phyloP scores from a whole-genome alignment of 345 rosid species.

The Sonneratia alba region DNA sequence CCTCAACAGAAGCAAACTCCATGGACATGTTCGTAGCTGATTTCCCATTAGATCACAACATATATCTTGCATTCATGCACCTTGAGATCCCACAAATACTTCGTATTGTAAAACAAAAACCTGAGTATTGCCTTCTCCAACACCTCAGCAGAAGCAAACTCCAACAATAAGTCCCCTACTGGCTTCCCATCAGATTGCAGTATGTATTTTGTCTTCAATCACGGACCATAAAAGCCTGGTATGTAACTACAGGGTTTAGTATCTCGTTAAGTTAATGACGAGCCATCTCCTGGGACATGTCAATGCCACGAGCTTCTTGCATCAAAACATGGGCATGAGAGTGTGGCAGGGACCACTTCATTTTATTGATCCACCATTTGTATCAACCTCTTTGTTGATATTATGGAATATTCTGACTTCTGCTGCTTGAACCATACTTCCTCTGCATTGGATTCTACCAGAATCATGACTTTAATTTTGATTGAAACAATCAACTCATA shows the following conservation, averaged over 20 bases:
- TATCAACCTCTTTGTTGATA: not conserved
- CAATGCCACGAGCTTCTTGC: not conserved
- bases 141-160: not conserved
- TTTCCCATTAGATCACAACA: not conserved
- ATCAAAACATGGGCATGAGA: not conserved
- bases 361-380: not conserved
- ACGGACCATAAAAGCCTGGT: not conserved
- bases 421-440: too few relatives aligned
- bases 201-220: not conserved
- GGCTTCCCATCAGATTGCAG: not conserved
- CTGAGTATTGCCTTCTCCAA: too few relatives aligned
- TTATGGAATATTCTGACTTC: not conserved
- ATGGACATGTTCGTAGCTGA: not conserved
- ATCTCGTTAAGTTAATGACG: not conserved
- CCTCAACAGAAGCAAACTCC: conserved; percentile 1
- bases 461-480: not conserved
- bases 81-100: too few relatives aligned
- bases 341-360: not conserved
- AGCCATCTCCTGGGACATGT: not conserved
- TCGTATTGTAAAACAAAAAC: too few relatives aligned
- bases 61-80: too few relatives aligned
- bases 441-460: too few relatives aligned
- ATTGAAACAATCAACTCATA: not conserved
- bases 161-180: not conserved
- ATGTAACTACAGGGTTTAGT: not conserved